A percentile compares a stretch with the other conserved stretches of the same genome.
Evolutionary conservation across 139 green algal species (phyloP).

Genomic region (Closterium sp.): DNA sequence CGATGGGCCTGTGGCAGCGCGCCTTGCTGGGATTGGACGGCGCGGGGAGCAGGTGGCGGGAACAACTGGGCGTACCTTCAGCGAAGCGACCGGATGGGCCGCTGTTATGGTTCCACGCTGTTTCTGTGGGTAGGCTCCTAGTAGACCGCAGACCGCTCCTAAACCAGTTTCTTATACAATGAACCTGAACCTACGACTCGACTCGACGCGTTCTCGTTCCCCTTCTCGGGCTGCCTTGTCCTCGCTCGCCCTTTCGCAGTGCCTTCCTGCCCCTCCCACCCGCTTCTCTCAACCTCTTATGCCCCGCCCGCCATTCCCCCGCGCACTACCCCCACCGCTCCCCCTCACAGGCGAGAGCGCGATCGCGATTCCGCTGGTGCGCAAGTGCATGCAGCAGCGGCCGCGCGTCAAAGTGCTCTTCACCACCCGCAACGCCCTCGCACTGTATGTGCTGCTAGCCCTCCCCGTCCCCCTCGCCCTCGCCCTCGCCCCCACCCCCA

Average conservation of each 20-base stretch:
- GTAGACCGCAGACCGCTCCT: too few relatives aligned
- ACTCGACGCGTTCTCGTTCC: too few relatives aligned
- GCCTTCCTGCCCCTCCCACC: not conserved
- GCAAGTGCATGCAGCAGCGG: constrained; percentile 2
- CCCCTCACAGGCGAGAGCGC: not conserved
- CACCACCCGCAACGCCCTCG: not conserved
- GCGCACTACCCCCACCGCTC: too few relatives aligned
- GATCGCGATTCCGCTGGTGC: not conserved
- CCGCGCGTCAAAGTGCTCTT: not conserved
- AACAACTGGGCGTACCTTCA: not conserved
- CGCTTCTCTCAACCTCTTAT: too few relatives aligned
- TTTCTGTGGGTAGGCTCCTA: not conserved
- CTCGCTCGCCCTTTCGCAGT: too few relatives aligned
- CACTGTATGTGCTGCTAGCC: not conserved
- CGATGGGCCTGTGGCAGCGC: not conserved
- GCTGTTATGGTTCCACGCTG: not conserved
- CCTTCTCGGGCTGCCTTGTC: too few relatives aligned
- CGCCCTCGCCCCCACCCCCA: too few relatives aligned
- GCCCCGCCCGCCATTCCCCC: too few relatives aligned
- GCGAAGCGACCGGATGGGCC: not conserved
- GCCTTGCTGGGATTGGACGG: not conserved
- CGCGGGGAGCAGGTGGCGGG: not conserved
- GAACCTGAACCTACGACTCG: too few relatives aligned
- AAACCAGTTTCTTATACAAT: too few relatives aligned
- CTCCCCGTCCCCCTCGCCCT: not conserved